These are phyloP conservation scores for Phaseolus lunatus DNA, from an alignment of 306 rosid genomes.

Conservation along the genomic window DNA sequence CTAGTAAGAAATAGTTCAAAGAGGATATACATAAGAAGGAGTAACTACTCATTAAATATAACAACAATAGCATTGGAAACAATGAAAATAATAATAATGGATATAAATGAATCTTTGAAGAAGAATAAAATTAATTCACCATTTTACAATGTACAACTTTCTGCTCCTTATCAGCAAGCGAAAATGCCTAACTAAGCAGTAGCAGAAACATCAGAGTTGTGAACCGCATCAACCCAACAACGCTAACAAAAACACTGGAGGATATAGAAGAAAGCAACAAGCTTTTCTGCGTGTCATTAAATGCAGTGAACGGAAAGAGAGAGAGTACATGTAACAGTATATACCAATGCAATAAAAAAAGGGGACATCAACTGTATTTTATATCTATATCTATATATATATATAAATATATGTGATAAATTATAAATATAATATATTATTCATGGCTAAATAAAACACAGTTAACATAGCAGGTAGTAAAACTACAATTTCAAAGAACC, in stretches of 20 bases:
- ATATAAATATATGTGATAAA: not conserved
- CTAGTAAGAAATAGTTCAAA: too few species aligned
- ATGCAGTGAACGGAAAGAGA: slow-evolving; percentile 44
- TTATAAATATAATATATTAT: too few species aligned
- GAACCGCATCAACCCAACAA: slow-evolving; percentile 53
- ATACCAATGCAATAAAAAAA: slow-evolving; percentile 20
- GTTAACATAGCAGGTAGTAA: too few species aligned
- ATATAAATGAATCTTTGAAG: slow-evolving; percentile 16
- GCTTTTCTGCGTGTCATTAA: too few species aligned
- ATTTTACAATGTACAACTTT: slow-evolving; percentile 56
- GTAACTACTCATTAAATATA: too few species aligned
- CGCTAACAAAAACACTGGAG: slow-evolving; percentile 49
- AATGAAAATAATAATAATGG: too few species aligned
- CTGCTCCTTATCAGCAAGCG: slow-evolving; percentile 62
- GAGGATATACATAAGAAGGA: too few species aligned
- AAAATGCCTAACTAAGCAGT: slow-evolving; percentile 62
- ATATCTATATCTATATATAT: slow-evolving; percentile 4
- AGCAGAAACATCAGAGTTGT: slow-evolving; percentile 46
- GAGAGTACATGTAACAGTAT: slow-evolving; percentile 6
- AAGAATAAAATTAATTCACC: slow-evolving; percentile 30
- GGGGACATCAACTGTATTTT: not conserved
- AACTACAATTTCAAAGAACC: too few species aligned
- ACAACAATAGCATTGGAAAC: too few species aligned
- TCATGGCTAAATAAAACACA: too few species aligned
- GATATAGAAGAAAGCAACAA: slow-evolving; percentile 48